Base-by-base conservation (phyloP, 441 rosid species). In the Lepidium campestre region DNA sequence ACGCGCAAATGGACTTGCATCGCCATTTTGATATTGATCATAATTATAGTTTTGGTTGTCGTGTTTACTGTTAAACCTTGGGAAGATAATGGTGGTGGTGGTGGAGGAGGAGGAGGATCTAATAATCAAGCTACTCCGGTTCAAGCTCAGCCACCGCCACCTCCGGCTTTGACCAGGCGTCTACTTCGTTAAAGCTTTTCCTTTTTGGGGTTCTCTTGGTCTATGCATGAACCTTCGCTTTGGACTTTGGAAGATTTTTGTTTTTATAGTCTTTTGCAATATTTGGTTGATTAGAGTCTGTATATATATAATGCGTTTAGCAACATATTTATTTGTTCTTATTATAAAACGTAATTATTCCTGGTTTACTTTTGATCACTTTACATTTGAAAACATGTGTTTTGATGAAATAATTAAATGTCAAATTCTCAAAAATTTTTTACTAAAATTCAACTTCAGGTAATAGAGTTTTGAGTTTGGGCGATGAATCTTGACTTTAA, bases 1-100 rank as follows among this genome's bases (percentile, higher is more conserved):
- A 78, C 90, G 63, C 70, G 96, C 44, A 93, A 88, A 77, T 93
- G 97, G 97, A 85, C 91, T 36, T 90, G 94, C 65, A 73, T 34
- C 37, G 91, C 85, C 10, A 86, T 90, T 68, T 82, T 65, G 29
- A 17, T 93, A 3, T 62, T 93, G 83, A 74, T 90, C 48, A 66
- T 86, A 10, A 87, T 93, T 73, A 78, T 86, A 77, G 71, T 90
- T 8, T 48, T 86, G 18, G 82, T 83, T 31, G 96, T 90, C n/a
- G 68, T 90, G 23, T 79, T 86, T 75, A 73, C 84, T 3, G 80
- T 85, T 31, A 78, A 17, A 72, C 97, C 97, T 5, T 90, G 96
- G 96, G 32, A 90, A 9, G 67, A 71, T 18, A 80, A 74, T 17
- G 68, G 53, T 8, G 50, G 72, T 0, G 67, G 65, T 10, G 54